These are phyloP conservation scores for Cadophora sp. DNA, from an alignment of 2,329 filamentous ascomycete species.

Conservation along the genomic window DNA sequence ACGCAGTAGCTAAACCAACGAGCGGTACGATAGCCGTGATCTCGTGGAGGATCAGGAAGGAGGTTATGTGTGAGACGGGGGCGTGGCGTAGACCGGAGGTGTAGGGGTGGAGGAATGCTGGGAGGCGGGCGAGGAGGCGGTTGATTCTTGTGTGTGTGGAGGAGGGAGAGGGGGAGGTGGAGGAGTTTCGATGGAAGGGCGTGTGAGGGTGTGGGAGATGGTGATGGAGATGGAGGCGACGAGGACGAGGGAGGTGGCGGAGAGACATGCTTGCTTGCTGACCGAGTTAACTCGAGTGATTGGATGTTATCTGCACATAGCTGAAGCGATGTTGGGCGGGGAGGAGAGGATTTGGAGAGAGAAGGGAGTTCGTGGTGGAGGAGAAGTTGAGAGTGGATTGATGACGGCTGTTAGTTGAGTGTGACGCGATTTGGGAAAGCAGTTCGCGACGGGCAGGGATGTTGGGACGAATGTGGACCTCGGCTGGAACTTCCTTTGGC, in stretches of 20 bases:
- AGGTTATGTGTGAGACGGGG: constrained; percentile 80
- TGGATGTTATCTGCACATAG: background rate
- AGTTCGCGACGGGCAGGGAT: background rate
- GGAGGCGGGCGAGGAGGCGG: constrained; percentile 48
- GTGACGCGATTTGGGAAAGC: constrained; percentile 8
- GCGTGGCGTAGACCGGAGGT: constrained; percentile 74
- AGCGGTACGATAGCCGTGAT: constrained; percentile 86
- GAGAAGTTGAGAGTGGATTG: background rate
- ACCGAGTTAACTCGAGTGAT: too few species aligned
- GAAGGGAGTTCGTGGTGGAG: background rate
- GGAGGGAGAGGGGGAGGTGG: constrained; percentile 16
- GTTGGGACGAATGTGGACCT: background rate
- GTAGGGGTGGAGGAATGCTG: constrained; percentile 71
- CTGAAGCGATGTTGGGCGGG: background rate
- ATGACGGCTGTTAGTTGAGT: background rate
- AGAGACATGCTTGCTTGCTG: constrained; percentile 15
- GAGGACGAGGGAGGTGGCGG: constrained; percentile 42
- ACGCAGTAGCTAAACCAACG: constrained; percentile 73
- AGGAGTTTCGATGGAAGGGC: background rate
- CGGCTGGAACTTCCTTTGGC: background rate
- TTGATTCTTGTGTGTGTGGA: constrained; percentile 24
- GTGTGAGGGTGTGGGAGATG: constrained; percentile 2
- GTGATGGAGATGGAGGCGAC: background rate
- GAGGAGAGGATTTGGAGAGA: background rate
- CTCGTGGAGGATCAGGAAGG: constrained; percentile 92